Evolutionary conservation across 805 yeast species (phyloP).

Genomic region (Yamadazyma laniorum): DNA sequence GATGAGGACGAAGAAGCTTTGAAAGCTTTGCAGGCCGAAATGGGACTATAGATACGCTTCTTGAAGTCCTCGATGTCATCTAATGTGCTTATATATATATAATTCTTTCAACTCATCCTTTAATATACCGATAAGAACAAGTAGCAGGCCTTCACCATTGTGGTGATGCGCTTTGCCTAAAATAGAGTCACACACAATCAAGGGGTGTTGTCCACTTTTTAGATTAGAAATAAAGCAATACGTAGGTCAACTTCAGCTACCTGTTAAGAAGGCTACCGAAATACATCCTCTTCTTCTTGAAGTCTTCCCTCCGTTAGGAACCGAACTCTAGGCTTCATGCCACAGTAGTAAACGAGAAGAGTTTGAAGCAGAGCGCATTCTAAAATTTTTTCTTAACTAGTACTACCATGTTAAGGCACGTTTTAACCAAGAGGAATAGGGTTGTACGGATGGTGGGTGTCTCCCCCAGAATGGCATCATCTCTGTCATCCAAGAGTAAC

Average conservation of each 20-base stretch:
- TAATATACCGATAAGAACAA: background rate
- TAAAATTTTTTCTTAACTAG: background rate
- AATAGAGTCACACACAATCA: too few relatives aligned
- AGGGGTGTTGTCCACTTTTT: too few relatives aligned
- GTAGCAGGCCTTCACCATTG: background rate
- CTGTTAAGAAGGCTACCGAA: too few relatives aligned
- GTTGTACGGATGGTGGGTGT: background rate
- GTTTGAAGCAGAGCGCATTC: too few relatives aligned
- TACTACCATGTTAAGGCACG: background rate
- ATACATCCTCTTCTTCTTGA: too few relatives aligned
- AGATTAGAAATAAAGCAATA: too few relatives aligned
- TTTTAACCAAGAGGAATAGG: background rate
- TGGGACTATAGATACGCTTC: slow-evolving; percentile 57
- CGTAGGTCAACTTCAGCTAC: too few relatives aligned
- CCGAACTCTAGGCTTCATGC: too few relatives aligned
- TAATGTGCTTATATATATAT: background rate
- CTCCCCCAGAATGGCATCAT: background rate
- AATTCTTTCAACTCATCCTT: background rate
- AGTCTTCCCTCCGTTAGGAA: too few relatives aligned
- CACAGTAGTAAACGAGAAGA: too few relatives aligned
- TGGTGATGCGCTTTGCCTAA: too few relatives aligned
- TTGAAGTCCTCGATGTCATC: background rate
- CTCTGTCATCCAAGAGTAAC: background rate
- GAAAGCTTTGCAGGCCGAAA: slow-evolving; percentile 78
- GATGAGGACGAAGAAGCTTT: slow-evolving; percentile 85